Evolutionary conservation across 2,329 filamentous ascomycete genomes (phyloP), one percentile per base, ranked within the genome.

Genomic region (Dactylellina leptospora): DNA sequence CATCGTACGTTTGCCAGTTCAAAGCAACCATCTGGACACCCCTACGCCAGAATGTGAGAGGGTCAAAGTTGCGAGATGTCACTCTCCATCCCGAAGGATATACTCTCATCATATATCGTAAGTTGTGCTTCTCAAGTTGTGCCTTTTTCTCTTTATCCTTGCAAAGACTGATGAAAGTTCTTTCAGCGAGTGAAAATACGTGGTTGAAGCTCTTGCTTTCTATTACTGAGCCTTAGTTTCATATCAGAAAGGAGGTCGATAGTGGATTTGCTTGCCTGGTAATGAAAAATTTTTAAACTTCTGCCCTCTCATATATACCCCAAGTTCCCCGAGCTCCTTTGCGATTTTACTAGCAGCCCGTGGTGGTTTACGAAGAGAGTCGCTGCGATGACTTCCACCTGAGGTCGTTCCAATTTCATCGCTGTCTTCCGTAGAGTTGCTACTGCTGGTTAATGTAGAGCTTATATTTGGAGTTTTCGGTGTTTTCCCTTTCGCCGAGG

Each of bases 1-100:
- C 84, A 78, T 97, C 95, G 78, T 96, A 97, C 0, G 93, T 97
- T 81, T 99, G 95, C 93, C 95, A 97, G 81, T 99, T 99, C 74
- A 97, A 84, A 0, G 95, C 95, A 11, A 90, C 92, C 93, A 99
- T 97, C 81, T 99, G 95, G 16, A 97, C 95, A 28, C 95, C 95
- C 44, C 92, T 88, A 55, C 93, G 88, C 95, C 95, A 99, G 79
- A 95, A 96, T 74, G 89, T 88, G 74, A 96, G 85, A 0, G 95
- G 95, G 77, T 97, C 92, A 78, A 97, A 97, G 81, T 99, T 99
- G 76, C 90, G 91, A 0, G 95, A 97, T 30, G 87, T 87, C 63
- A 97, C 84, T 25, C 95, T 89, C 76, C 87, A 88, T 36, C 87
- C 88, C 60, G 91, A 90, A 4, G 95, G 95, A 78, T 99, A 99